These are phyloP conservation scores for Medicago lupulina DNA, from an alignment of 306 rosid genomes.

Conservation along the genomic window DNA sequence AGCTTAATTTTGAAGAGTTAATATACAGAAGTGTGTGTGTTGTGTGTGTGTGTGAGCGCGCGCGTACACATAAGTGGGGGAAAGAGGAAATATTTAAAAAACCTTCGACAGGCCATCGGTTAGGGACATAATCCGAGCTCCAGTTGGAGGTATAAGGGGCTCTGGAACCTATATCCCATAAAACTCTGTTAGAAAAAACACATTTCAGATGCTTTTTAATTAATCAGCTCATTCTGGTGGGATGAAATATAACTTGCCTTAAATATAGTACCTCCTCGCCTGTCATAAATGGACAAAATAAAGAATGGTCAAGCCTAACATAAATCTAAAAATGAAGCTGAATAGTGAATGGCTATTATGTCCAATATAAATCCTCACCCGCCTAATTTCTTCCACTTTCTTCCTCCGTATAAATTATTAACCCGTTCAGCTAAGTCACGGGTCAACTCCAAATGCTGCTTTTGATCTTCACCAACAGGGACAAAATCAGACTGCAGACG, in stretches of 20 bases:
- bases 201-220: constrained; percentile 34
- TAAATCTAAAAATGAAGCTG: constrained; percentile 27
- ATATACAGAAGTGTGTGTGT: background rate
- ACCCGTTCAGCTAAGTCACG: constrained; percentile 93
- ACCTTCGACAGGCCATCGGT: constrained; percentile 97
- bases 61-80: background rate
- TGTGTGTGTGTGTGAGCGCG: background rate
- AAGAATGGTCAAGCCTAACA: constrained; percentile 41
- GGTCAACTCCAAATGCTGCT: constrained; percentile 96
- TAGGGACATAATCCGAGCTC: constrained; percentile 95
- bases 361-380: constrained; percentile 64
- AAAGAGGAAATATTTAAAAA: constrained; percentile 24
- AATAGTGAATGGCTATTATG: constrained; percentile 21
- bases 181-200: constrained; percentile 36
- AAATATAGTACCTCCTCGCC: constrained; percentile 85
- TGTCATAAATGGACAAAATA: constrained; percentile 55
- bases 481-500: constrained; percentile 86
- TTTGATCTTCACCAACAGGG: constrained; percentile 99
- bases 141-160: constrained; percentile 94
- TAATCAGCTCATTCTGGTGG: constrained; percentile 32
- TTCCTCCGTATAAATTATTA: constrained; percentile 89
- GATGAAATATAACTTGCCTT: constrained; percentile 64
- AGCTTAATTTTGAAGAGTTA: constrained; percentile 24
- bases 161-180: constrained; percentile 79
- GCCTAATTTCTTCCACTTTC: constrained; percentile 97